phyloP scores from a whole-genome alignment of 176 grass and related monocot genomes.

The Carex myosuroides region DNA sequence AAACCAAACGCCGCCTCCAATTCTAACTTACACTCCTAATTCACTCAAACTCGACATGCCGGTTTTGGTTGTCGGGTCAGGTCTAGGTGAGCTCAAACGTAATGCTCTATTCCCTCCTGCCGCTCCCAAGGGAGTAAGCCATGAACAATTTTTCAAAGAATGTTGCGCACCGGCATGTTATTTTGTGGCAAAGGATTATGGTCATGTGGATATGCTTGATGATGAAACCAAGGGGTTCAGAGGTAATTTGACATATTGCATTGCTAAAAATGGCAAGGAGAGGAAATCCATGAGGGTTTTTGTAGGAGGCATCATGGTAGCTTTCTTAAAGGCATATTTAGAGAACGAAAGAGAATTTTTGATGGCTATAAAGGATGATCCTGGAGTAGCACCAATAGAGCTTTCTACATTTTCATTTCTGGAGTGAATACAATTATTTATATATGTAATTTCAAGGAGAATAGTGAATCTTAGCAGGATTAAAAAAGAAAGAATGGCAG shows the following conservation, averaged over 20 bases:
- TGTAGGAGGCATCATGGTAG: constrained; percentile 60
- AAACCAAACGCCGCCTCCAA: constrained; percentile 54
- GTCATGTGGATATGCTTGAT: constrained; percentile 83
- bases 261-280: constrained; percentile 49
- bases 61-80: constrained; percentile 67
- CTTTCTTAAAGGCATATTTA: constrained; percentile 54
- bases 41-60: constrained; percentile 35
- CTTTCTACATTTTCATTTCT: constrained; percentile 29
- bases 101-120: constrained; percentile 47
- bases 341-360: constrained; percentile 11
- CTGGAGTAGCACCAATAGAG: constrained; percentile 36
- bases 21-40: constrained; percentile 26
- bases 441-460: not conserved
- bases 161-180: constrained; percentile 39
- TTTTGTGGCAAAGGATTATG: constrained; percentile 67
- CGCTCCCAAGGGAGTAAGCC: constrained; percentile 52
- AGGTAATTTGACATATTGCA: constrained; percentile 39
- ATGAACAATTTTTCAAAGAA: constrained; percentile 57
- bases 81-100: constrained; percentile 44
- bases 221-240: constrained; percentile 55
- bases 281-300: constrained; percentile 68
- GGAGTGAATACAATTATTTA: not conserved
- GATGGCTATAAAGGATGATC: constrained; percentile 32
- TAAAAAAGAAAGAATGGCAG: not conserved
- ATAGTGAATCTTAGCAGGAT: not conserved